Evolutionary conservation across 2,329 filamentous ascomycete genomes (phyloP), one percentile per base, ranked within the genome.

Genomic region (Cytospora leucostoma): DNA sequence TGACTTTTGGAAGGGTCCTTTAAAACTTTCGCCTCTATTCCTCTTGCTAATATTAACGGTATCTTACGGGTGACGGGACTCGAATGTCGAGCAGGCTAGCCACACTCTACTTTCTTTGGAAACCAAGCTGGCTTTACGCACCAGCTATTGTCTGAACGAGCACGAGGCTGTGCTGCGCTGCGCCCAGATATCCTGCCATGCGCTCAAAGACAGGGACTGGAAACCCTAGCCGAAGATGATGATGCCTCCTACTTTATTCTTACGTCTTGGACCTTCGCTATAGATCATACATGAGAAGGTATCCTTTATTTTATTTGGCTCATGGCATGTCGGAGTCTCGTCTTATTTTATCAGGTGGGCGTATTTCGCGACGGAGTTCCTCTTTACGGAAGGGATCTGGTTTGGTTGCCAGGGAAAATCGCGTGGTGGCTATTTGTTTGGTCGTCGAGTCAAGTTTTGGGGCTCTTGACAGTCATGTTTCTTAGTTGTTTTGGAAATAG

Each of bases 321-420:
- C 50, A 61, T 61, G 58, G 58, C 58, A 61, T 61, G 51, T 61
- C 55, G 51, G 58, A 51, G 58, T 61, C 54, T 59, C 49, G 6
- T 27, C 17, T 34, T 56, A 7, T 44, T 10, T n/a, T 32, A 12
- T 33, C 11, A 47, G 44, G 44, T 21, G 21, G 44, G 44, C 44
- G 55, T 38, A 27, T 21, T 17, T 44, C 37, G 7, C 10, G 19
- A 47, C n/a, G 44, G 44, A 47, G 44, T 47, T 47, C 12, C n/a
- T 17, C 21, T 21, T 47, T 21, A 21, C n/a, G 44, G 44, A 21
- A 10, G 44, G 44, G 44, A 21, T 47, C 44, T 47, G 44, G 44
- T 47, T 27, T 21, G 44, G 44, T 47, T 47, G 44, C n/a, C 44
- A 17, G 7, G 40, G n/a, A 47, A 47, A 21, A 47, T 19, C n/a